Evolutionary conservation across 2,329 filamentous ascomycete species (phyloP).

Genomic region (Xylariaceae sp.): DNA sequence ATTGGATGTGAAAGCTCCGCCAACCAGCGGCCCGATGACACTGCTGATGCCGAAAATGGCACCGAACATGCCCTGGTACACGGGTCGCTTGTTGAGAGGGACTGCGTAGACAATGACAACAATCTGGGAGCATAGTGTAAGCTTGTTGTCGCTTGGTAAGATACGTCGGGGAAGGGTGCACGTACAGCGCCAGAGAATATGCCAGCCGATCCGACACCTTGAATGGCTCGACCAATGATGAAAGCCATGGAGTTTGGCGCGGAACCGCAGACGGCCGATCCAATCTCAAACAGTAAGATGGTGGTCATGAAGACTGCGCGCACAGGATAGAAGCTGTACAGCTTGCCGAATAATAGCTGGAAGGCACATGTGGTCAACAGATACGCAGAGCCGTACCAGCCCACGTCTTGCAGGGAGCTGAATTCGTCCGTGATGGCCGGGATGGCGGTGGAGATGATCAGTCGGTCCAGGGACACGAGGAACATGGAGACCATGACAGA

Average conservation of each 20-base stretch:
- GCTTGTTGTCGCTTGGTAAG: too few relatives aligned
- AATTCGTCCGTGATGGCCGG: constrained; percentile 36
- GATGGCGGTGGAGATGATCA: constrained; percentile 35
- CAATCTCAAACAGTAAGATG: constrained; percentile 33
- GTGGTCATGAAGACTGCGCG: constrained; percentile 28
- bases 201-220: constrained; percentile 34
- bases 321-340: constrained; percentile 35
- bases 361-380: constrained; percentile 33
- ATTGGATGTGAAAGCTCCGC: constrained; percentile 33
- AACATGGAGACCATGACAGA: constrained; percentile 35
- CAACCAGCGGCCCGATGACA: constrained; percentile 32
- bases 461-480: constrained; percentile 33
- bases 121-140: constrained; percentile 14
- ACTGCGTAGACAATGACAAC: constrained; percentile 30
- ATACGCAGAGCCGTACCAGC: constrained; percentile 37
- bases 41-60: constrained; percentile 32
- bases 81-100: constrained; percentile 28
- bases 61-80: constrained; percentile 31
- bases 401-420: constrained; percentile 32
- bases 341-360: constrained; percentile 36
- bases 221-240: constrained; percentile 37
- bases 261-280: constrained; percentile 36
- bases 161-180: background rate
- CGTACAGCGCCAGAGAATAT: constrained; percentile 34
- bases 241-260: constrained; percentile 35